Evolutionary conservation across 352 stramenopile genomes (phyloP).

Genomic region (Phytopythium oedochilum): DNA sequence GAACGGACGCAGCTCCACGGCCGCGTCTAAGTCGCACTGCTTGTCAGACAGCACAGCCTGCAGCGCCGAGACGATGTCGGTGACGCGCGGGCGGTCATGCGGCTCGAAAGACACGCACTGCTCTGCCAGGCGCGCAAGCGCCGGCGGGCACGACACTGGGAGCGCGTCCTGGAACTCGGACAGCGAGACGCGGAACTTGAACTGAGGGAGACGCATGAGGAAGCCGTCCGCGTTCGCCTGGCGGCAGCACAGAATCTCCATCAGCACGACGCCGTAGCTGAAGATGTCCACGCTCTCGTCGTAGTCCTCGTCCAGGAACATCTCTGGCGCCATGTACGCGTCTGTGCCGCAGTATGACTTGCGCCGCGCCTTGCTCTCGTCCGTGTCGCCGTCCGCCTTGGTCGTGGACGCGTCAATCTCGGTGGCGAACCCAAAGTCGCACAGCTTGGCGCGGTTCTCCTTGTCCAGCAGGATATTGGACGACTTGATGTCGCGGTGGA

Average conservation of each 20-base stretch:
- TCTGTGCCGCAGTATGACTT: conserved; percentile 88
- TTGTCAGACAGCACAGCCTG: conserved; percentile 34
- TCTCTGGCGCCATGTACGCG: conserved; percentile 81
- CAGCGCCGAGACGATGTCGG: conserved; percentile 38
- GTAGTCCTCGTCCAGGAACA: conserved; percentile 84
- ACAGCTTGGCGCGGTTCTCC: conserved; percentile 67
- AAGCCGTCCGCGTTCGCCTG: conserved; percentile 77
- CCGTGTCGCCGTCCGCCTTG: conserved; percentile 22
- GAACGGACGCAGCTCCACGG: conserved; percentile 58
- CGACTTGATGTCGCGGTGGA: conserved; percentile 88
- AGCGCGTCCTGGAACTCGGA: conserved; percentile 68
- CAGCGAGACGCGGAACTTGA: conserved; percentile 65
- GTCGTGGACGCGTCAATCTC: conserved; percentile 41
- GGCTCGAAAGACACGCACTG: conserved; percentile 79
- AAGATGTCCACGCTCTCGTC: conserved; percentile 84
- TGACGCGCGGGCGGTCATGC: conserved; percentile 45
- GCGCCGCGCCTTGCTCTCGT: conserved; percentile 35
- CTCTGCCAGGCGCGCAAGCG: conserved; percentile 55
- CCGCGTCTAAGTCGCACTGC: conserved; percentile 7
- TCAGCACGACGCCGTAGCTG: conserved; percentile 83
- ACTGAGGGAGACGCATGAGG: conserved; percentile 73
- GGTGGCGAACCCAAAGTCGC: conserved; percentile 83
- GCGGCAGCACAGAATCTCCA: conserved; percentile 83
- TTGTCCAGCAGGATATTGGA: conserved; percentile 84
- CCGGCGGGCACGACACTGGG: conserved; percentile 48